Percentiles rank a stretch among this genome's conserved stretches.
phyloP scores from a whole-genome alignment of 257 asterid genomes.

The Solanum clarkiae region DNA sequence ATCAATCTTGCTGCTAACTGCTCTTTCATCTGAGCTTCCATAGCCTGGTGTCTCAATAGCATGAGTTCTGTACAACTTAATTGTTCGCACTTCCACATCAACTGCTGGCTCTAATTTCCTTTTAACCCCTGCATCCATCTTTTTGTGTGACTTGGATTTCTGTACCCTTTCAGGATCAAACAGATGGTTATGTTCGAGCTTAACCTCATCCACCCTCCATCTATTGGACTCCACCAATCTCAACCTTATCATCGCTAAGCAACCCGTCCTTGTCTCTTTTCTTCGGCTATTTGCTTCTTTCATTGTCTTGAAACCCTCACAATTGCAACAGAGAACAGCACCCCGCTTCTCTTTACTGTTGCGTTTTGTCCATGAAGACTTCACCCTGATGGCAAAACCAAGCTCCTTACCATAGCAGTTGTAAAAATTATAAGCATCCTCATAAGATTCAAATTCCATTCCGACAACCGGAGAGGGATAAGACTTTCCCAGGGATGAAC shows the following conservation, averaged over 20 bases:
- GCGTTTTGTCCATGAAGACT: slow-evolving; percentile 80
- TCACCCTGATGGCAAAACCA: slow-evolving; percentile 74
- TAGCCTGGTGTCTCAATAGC: slow-evolving; percentile 4
- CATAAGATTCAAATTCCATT: slow-evolving; percentile 77
- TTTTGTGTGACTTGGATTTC: slow-evolving; percentile 37
- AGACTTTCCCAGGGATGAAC: slow-evolving; percentile 1
- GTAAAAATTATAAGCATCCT: slow-evolving; percentile 76
- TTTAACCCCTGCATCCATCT: slow-evolving; percentile 35
- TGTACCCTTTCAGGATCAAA: slow-evolving; percentile 45
- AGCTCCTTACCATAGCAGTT: slow-evolving; percentile 57
- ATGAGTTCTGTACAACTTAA: slow-evolving; percentile 48
- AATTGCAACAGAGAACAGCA: slow-evolving; percentile 81
- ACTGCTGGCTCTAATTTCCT: slow-evolving; percentile 27
- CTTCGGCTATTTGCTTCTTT: slow-evolving; percentile 63
- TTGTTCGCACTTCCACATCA: slow-evolving; percentile 38
- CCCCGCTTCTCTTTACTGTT: slow-evolving; percentile 84
- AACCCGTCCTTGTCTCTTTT: slow-evolving; percentile 79
- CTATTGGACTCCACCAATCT: slow-evolving; percentile 56
- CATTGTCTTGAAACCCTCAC: slow-evolving; percentile 76
- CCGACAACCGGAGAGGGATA: slow-evolving; percentile 46
- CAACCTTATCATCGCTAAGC: slow-evolving; percentile 74
- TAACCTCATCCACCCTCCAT: slow-evolving; percentile 70
- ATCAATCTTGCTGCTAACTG: slow-evolving; percentile 4
- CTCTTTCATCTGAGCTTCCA: slow-evolving; percentile 21
- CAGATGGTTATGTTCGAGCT: slow-evolving; percentile 64